Conservation (phyloP, 139 green algal genomes). For the Micractinium conductrix region DNA sequence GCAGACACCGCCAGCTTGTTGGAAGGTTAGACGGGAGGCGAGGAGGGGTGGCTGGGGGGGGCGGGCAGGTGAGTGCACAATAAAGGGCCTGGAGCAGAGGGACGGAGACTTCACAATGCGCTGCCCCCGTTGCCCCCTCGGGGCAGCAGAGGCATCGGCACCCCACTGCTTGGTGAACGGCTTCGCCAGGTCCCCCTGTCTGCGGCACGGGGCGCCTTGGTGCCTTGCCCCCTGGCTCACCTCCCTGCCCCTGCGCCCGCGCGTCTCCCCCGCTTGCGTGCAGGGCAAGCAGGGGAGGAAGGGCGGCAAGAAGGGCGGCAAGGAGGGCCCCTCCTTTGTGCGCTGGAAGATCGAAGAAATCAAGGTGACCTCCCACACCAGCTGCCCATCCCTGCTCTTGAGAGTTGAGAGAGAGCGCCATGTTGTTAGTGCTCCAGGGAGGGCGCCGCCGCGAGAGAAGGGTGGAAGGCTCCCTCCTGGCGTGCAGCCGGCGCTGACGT, state of each 20-base stretch:
- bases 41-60: no score
- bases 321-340: background rate
- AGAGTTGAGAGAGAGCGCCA: no score
- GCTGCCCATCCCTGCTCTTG: constrained; percentile 50
- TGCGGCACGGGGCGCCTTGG: background rate
- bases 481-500: no score
- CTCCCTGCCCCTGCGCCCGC: background rate
- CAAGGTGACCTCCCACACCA: background rate
- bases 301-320: constrained; percentile 16
- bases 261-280: background rate
- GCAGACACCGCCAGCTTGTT: no score
- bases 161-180: background rate
- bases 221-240: background rate
- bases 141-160: background rate
- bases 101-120: no score
- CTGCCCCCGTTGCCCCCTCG: background rate
- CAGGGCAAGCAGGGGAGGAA: constrained; percentile 7
- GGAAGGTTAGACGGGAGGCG: no score
- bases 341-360: constrained; percentile 49
- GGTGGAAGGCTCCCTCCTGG: constrained; percentile 40
- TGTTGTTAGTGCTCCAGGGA: no score
- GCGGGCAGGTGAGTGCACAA: no score
- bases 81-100: no score
- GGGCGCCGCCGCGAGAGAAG: no score
- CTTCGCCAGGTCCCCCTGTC: background rate